Evolutionary conservation across 2,329 filamentous ascomycete species (phyloP).

Genomic region (Blastomyces parvus): DNA sequence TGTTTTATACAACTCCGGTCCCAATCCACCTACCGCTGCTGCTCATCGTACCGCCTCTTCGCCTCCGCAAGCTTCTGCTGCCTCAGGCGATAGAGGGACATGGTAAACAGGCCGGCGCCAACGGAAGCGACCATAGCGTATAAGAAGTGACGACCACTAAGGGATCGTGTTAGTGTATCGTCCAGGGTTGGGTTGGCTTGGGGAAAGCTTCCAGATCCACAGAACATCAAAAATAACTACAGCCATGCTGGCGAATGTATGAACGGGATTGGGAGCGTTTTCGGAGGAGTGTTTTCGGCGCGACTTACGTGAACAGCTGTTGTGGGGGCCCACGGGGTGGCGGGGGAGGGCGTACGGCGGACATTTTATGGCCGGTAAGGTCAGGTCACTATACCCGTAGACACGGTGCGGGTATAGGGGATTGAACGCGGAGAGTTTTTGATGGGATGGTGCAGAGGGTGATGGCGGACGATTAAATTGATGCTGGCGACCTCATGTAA

Average conservation of each 20-base stretch:
- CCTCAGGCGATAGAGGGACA: not conserved
- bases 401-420: not conserved
- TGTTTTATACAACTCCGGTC: too few relatives aligned
- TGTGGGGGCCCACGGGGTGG: not conserved
- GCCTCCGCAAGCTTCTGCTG: slow-evolving; percentile 3
- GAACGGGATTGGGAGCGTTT: too few relatives aligned
- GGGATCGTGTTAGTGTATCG: not conserved
- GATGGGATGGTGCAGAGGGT: not conserved
- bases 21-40: not conserved
- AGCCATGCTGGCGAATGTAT: too few relatives aligned
- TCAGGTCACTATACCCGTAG: not conserved
- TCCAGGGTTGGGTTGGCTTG: too few relatives aligned
- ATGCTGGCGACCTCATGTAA: not conserved
- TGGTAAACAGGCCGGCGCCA: slow-evolving; percentile 3
- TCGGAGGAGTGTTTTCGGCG: too few relatives aligned
- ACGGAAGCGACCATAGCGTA: slow-evolving; percentile 6
- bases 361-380: not conserved
- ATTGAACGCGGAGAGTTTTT: not conserved
- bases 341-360: slow-evolving; percentile 10
- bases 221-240: too few relatives aligned
- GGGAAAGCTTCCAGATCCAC: too few relatives aligned
- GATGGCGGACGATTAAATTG: not conserved
- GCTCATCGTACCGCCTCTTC: not conserved
- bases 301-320: not conserved
- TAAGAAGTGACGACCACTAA: not conserved